Percentiles rank a stretch among this genome's conserved stretches.
Conservation (phyloP, 768 basidiomycete species). For the Agrocybe pediades region DNA sequence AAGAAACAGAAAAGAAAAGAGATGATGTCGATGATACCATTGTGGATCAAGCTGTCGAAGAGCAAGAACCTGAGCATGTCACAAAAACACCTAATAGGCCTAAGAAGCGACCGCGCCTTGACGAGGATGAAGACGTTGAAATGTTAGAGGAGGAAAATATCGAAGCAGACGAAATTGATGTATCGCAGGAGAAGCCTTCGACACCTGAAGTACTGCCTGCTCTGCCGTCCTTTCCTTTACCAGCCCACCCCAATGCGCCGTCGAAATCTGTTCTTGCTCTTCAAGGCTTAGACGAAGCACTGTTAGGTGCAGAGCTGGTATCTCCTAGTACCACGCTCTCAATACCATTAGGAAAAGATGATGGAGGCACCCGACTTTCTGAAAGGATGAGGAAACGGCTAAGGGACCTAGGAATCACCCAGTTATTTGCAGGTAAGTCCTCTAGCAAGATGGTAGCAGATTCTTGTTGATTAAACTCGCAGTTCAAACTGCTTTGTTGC, state of each 20-base stretch:
- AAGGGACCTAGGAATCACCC: conserved; percentile 75
- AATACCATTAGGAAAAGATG: conserved; percentile 42
- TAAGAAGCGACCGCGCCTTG: conserved; percentile 13
- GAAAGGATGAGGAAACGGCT: conserved; percentile 63
- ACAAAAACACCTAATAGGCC: conserved; percentile 3
- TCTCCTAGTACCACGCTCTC: conserved; percentile 49
- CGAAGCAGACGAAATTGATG: not conserved
- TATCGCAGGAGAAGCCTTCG: not conserved
- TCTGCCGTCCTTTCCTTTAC: conserved; percentile 72
- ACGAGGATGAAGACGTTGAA: conserved; percentile 6
- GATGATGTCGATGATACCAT: not conserved
- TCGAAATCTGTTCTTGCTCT: conserved; percentile 70
- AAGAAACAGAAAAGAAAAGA: conserved; percentile 4
- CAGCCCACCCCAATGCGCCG: conserved; percentile 66
- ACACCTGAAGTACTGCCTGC: conserved; percentile 26
- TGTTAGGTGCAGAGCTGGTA: conserved; percentile 71
- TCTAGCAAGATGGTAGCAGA: conserved; percentile 2
- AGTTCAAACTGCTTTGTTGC: conserved; percentile 92
- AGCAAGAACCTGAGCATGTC: not conserved
- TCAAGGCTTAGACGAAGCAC: conserved; percentile 77
- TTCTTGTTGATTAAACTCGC: not conserved
- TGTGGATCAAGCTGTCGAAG: not conserved
- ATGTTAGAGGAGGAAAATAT: conserved; percentile 9
- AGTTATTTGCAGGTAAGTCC: conserved; percentile 83
- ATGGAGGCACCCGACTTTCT: conserved; percentile 52